Conservation (phyloP, 345 rosid genomes). For the Firmiana major region DNA sequence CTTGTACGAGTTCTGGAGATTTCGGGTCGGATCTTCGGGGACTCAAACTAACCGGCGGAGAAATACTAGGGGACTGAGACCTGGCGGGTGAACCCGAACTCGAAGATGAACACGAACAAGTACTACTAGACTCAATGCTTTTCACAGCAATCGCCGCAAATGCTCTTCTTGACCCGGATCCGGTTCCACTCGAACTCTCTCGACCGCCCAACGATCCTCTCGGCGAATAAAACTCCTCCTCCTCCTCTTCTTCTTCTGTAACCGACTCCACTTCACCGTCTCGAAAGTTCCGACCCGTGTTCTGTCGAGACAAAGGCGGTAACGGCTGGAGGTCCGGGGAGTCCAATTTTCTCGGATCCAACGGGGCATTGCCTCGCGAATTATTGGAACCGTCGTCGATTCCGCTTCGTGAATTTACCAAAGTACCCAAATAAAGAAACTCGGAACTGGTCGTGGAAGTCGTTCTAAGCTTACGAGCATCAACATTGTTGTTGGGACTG, state of each 20-base stretch:
- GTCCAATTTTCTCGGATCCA: slow-evolving; percentile 57
- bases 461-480: slow-evolving; percentile 36
- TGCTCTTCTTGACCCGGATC: slow-evolving; percentile 66
- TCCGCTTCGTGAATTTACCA: slow-evolving; percentile 43
- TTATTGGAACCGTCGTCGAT: slow-evolving; percentile 32
- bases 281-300: slow-evolving; percentile 34
- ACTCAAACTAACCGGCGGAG: slow-evolving; percentile 69
- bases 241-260: slow-evolving; percentile 57
- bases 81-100: slow-evolving; percentile 70
- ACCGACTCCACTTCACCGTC: slow-evolving; percentile 43
- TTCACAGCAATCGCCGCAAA: slow-evolving; percentile 35
- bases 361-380: slow-evolving; percentile 19
- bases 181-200: slow-evolving; percentile 52
- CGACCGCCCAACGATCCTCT: slow-evolving; percentile 65
- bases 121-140: slow-evolving; percentile 48
- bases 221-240: slow-evolving; percentile 77
- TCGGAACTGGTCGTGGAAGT: slow-evolving; percentile 61
- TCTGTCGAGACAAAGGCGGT: slow-evolving; percentile 71
- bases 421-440: slow-evolving; percentile 79
- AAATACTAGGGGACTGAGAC: slow-evolving; percentile 75
- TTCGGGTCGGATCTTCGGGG: slow-evolving; percentile 58
- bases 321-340: slow-evolving; percentile 97
- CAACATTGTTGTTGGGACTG: slow-evolving; percentile 20
- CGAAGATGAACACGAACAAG: slow-evolving; percentile 61
- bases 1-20: slow-evolving; percentile 31